These are phyloP conservation scores for Coemansia sp. DNA, from an alignment of 192 early-diverging fungal genomes.

Conservation along the genomic window DNA sequence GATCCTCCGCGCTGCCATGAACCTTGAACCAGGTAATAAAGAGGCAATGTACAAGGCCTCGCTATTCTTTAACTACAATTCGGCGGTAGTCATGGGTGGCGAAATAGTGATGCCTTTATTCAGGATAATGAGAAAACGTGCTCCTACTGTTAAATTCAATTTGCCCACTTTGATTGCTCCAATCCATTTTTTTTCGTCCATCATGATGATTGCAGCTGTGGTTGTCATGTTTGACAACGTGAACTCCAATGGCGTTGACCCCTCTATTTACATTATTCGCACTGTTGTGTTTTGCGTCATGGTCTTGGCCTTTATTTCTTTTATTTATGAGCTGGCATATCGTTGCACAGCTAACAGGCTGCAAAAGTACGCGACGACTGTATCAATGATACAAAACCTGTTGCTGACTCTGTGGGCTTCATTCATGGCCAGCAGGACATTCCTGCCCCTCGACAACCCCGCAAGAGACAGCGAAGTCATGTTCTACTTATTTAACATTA, in stretches of 20 bases:
- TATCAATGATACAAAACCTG: not conserved
- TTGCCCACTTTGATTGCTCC: not conserved
- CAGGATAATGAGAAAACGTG: no score
- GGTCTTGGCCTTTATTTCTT: not conserved
- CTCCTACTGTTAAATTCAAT: no score
- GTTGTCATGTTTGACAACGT: conserved; percentile 1
- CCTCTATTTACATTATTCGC: not conserved
- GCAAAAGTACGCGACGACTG: not conserved
- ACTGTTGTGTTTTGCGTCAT: conserved; percentile 3
- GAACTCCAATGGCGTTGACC: not conserved
- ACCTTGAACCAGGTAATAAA: no score
- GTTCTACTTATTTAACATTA: no score
- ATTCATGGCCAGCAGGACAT: no score
- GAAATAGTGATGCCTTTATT: not conserved
- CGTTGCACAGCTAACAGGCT: no score
- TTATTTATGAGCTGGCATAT: not conserved
- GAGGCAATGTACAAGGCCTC: no score
- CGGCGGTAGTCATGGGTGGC: not conserved
- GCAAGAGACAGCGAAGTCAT: no score
- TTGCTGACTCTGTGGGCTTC: conserved; percentile 34
- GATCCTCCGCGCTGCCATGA: no score
- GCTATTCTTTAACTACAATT: no score
- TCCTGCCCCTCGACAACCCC: no score
- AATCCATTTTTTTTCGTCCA: not conserved
- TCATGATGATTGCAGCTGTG: no score